Conservation (phyloP, 192 early-diverging fungal genomes). For the Oehlia diaphana region DNA sequence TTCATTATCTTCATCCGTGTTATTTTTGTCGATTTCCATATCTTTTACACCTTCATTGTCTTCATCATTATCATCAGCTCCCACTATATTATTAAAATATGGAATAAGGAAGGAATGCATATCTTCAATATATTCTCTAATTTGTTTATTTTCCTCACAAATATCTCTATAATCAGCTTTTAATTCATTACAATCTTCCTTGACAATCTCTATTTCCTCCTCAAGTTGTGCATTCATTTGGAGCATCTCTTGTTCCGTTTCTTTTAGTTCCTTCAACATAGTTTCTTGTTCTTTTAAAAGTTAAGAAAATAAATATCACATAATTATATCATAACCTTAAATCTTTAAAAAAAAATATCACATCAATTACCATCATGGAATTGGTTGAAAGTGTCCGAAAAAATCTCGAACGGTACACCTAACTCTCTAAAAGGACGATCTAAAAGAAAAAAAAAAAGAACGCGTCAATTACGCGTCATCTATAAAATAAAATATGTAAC, state of each 20-base stretch:
- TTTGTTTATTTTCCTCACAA: background rate
- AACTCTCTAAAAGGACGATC: background rate
- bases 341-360: background rate
- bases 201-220: background rate
- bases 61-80: background rate
- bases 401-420: background rate
- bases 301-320: background rate
- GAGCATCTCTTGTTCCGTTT: background rate
- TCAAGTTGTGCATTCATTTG: background rate
- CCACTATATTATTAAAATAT: background rate
- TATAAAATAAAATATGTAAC: background rate
- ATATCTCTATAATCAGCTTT: background rate
- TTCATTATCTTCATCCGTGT: background rate
- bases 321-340: background rate
- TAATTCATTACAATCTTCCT: background rate
- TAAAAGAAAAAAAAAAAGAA: background rate
- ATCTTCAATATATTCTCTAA: background rate
- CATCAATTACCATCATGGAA: background rate
- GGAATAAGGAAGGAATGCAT: background rate
- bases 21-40: background rate
- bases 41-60: background rate
- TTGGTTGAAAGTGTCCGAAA: background rate
- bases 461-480: background rate
- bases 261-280: background rate
- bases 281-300: background rate